Evolutionary conservation across 2,329 filamentous ascomycete species (phyloP), one percentile per base, ranked within the genome.

Genomic region (Diaporthe aspalathi): DNA sequence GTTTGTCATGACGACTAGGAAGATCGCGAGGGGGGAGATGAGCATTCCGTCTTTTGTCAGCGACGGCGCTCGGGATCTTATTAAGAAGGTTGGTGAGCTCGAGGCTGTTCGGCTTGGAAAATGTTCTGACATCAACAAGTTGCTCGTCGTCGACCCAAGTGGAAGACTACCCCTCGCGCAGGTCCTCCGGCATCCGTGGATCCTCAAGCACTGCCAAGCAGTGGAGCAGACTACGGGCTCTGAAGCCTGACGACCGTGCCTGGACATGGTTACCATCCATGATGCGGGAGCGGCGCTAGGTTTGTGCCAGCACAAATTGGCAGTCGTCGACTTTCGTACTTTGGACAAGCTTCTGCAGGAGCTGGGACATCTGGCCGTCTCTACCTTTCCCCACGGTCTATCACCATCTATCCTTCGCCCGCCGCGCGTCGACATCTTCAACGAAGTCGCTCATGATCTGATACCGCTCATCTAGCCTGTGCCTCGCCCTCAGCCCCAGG

Each of bases 31-130:
- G 20, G 63, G 52, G 1, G 70, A 72, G 8, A 54, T 72, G 67
- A 45, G 17, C 12, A 43, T 70, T 6, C 70, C 67, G 0, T 85
- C 84, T 8, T 92, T 90, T 73, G 86, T 92, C 60, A 91, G 88
- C 74, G 77, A 87, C 0, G 90, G 92, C 77, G 90, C 90, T 11
- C 88, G 83, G 74, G 90, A 67, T 17, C 35, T 70, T 7, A 65
- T 70, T n/a, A 7, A 67, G 11, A 67, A 67, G 47, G 63, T 67
- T 1, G 4, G 49, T 32, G 47, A 43, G 22, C 24, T 47, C 38
- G 11, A 20, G 7, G 3, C 3, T 17, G 5, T 9, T 9, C 17
- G 1, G 5, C 2, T 3, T 22, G 3, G 16, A 3, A 20, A 29
- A 0, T 52, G 9, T 14, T 16, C 66, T 47, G 11, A 62, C 45